Evolutionary conservation across 768 basidiomycete species (phyloP).

Genomic region (Lactifluus subvellereus): DNA sequence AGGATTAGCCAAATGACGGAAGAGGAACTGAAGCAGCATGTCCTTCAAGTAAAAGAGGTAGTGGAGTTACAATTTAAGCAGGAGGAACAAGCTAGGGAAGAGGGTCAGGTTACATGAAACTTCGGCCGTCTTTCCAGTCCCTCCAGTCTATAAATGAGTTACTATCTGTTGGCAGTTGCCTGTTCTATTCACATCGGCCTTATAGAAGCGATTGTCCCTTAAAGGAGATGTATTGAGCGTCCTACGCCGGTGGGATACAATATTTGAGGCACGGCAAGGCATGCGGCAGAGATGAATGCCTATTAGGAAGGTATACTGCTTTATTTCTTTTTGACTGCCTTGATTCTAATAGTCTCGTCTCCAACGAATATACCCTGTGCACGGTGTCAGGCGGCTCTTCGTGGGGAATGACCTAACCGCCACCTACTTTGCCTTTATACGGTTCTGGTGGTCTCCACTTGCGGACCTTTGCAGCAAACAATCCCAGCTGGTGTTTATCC

Average conservation of each 20-base stretch:
- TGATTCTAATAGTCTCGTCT: constrained; percentile 87
- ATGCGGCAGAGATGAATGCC: neutral
- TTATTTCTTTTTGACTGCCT: constrained; percentile 95
- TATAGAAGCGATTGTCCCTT: neutral
- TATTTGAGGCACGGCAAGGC: neutral
- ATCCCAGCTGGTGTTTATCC: constrained; percentile 82
- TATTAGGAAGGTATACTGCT: constrained; percentile 17
- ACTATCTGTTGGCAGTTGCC: neutral
- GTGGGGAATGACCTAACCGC: constrained; percentile 29
- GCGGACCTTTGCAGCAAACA: constrained; percentile 84
- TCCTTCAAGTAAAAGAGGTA: constrained; percentile 14
- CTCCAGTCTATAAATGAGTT: neutral
- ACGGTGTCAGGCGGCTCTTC: constrained; percentile 8
- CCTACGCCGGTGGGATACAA: neutral
- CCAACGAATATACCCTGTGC: constrained; percentile 87
- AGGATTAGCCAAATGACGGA: constrained; percentile 31
- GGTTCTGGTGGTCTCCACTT: constrained; percentile 88
- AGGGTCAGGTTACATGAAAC: neutral
- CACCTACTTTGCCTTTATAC: constrained; percentile 92
- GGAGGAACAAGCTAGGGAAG: neutral
- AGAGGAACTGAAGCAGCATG: constrained; percentile 17
- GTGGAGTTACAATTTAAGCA: neutral
- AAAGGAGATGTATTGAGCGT: neutral
- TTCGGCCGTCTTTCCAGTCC: neutral
- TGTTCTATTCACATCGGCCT: neutral